Base-by-base conservation (phyloP, 1,139 yeast genomes). In the Hyphopichia pseudoburtonii region DNA sequence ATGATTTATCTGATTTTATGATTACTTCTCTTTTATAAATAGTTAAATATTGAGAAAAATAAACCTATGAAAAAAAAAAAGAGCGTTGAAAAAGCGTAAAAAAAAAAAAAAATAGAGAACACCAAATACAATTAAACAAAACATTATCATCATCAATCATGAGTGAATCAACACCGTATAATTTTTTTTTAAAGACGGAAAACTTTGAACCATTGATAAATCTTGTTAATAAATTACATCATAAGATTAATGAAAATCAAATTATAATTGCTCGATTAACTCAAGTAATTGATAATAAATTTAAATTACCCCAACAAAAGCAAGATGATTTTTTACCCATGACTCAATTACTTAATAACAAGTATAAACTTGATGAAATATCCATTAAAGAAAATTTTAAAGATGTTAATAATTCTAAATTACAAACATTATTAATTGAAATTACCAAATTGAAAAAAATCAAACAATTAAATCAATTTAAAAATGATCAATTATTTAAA, bases 161-260 rank as follows among this genome's bases (percentile, higher is more conserved):
- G 36, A 34, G 29, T 29, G 36, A 34, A 10, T 5, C 28, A 5
- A 23, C 12, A 7, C 36, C 36, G 3, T 41, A 45, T 36, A 48
- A 54, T 36, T 64, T 56, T 35, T 50, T 65, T 32, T 52, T 68
- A 24, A 67, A 65, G 38, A 67, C 71, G 6, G 76, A 70, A 40
- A 66, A 64, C 40, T 52, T 59, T 31, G 58, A 57, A 30, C 72
- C 73, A 4, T 47, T 69, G 15, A 28, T 55, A 1, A 51, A 47
- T 2, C 42, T 60, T 7, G 43, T 64, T 1, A 48, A 47, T n/a
- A 49, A 52, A 21, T 44, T 69, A 10, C 41, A 52, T 11, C n/a
- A 32, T 1, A 55, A 54, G 28, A 46, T 69, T 8, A 48, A 47
- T 24, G 42, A 50, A 29, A 66, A 65, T 44, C 64, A 58, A 22